These are phyloP conservation scores for Suillus alpinus DNA, from an alignment of 768 basidiomycete species.

Conservation along the genomic window DNA sequence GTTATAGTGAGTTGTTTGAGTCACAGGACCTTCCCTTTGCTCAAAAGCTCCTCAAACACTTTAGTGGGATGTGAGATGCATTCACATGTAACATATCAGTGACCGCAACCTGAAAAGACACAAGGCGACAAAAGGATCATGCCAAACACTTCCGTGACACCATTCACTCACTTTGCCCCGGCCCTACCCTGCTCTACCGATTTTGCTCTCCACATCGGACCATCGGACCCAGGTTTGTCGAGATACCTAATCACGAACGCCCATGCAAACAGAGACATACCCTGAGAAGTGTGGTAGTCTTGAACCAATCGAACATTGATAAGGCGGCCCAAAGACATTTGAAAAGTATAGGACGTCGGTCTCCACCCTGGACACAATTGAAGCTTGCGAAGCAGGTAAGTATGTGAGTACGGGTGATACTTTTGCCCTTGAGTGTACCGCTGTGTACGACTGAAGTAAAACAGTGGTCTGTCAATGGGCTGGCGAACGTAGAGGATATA, in stretches of 20 bases:
- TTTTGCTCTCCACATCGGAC: slow-evolving; percentile 40
- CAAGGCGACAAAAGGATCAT: slow-evolving; percentile 6
- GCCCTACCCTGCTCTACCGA: slow-evolving; percentile 35
- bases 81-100: slow-evolving; percentile 44
- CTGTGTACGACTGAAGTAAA: slow-evolving; percentile 48
- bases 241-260: slow-evolving; percentile 14
- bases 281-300: slow-evolving; percentile 61
- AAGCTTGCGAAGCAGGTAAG: too few species aligned
- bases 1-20: neutral
- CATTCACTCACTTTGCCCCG: slow-evolving; percentile 47
- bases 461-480: slow-evolving; percentile 51
- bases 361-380: too few species aligned
- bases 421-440: slow-evolving; percentile 45
- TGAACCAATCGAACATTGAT: slow-evolving; percentile 57
- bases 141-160: slow-evolving; percentile 50
- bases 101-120: slow-evolving; percentile 41
- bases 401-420: too few species aligned
- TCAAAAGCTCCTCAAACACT: slow-evolving; percentile 47
- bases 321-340: slow-evolving; percentile 57
- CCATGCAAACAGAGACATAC: slow-evolving; percentile 29
- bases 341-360: slow-evolving; percentile 56
- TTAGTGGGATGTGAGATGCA: slow-evolving; percentile 50
- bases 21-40: slow-evolving; percentile 39
- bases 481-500: slow-evolving; percentile 18
- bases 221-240: slow-evolving; percentile 36